Percentiles rank a stretch among this genome's conserved stretches.
These are phyloP conservation scores for Yarrowia galli DNA, from an alignment of 1,139 yeast genomes.

Conservation along the genomic window DNA sequence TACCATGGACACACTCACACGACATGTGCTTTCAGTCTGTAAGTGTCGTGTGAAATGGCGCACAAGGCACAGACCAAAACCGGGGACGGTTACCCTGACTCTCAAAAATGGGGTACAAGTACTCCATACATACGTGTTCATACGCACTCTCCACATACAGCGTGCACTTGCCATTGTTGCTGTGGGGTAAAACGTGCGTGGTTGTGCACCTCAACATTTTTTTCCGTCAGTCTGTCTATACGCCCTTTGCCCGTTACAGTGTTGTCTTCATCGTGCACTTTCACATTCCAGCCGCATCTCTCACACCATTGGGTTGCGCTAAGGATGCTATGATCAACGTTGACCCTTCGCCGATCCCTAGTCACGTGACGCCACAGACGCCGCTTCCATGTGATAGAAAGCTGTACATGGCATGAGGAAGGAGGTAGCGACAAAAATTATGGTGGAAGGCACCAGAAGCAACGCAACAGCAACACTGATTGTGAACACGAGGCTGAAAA, in stretches of 20 bases:
- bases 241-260: not conserved
- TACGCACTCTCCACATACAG: not conserved
- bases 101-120: not conserved
- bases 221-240: not conserved
- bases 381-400: conserved; percentile 24
- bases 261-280: not conserved
- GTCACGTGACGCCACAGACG: conserved; percentile 9
- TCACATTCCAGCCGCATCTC: conserved; percentile 35
- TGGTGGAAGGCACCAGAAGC: too few relatives aligned
- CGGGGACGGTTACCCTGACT: not conserved
- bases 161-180: not conserved
- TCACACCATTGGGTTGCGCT: conserved; percentile 29
- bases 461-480: not conserved
- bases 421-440: not conserved
- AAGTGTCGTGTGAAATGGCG: not conserved
- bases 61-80: not conserved
- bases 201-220: conserved; percentile 6
- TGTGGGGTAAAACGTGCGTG: conserved; percentile 5
- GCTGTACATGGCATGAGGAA: not conserved
- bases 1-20: not conserved
- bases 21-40: not conserved
- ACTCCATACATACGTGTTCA: not conserved
- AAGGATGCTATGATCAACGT: conserved; percentile 6
- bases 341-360: not conserved
- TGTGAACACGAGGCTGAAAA: not conserved